Evolutionary conservation across 805 yeast species (phyloP).

Genomic region (Cyberlindnera petersonii): DNA sequence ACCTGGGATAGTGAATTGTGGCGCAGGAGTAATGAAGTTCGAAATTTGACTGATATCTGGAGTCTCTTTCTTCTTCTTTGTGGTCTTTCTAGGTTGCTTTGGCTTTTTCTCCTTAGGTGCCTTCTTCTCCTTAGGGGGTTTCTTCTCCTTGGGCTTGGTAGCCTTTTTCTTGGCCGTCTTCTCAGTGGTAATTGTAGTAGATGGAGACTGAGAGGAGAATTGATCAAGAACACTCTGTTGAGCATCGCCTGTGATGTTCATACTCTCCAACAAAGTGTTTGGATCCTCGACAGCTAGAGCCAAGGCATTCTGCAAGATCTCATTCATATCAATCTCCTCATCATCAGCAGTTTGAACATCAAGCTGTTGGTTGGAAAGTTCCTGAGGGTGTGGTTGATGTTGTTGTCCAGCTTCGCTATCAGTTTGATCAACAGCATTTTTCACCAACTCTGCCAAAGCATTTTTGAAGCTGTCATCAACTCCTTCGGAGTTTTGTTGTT

Average conservation of each 20-base stretch:
- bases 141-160: constrained; percentile 5
- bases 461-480: constrained; percentile 40
- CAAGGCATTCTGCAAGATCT: constrained; percentile 72
- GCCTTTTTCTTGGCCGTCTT: constrained; percentile 18
- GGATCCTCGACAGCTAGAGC: constrained; percentile 72
- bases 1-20: constrained; percentile 17
- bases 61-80: constrained; percentile 27
- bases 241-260: constrained; percentile 25
- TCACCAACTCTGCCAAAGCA: constrained; percentile 54
- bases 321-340: constrained; percentile 60
- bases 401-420: constrained; percentile 16
- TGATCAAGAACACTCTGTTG: constrained; percentile 19
- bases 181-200: constrained; percentile 15
- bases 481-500: background rate
- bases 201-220: constrained; percentile 23
- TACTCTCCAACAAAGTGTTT: constrained; percentile 35
- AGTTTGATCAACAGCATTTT: constrained; percentile 46
- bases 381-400: constrained; percentile 3
- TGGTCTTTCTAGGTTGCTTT: constrained; percentile 27
- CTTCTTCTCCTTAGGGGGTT: constrained; percentile 22
- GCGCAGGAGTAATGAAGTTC: constrained; percentile 19
- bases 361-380: too few relatives aligned
- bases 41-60: constrained; percentile 24
- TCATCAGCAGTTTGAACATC: constrained; percentile 24
- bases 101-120: constrained; percentile 27